Percentiles rank a stretch among this genome's conserved stretches.
Evolutionary conservation across 306 rosid genomes (phyloP).

Genomic region (Begonia masoniana): DNA sequence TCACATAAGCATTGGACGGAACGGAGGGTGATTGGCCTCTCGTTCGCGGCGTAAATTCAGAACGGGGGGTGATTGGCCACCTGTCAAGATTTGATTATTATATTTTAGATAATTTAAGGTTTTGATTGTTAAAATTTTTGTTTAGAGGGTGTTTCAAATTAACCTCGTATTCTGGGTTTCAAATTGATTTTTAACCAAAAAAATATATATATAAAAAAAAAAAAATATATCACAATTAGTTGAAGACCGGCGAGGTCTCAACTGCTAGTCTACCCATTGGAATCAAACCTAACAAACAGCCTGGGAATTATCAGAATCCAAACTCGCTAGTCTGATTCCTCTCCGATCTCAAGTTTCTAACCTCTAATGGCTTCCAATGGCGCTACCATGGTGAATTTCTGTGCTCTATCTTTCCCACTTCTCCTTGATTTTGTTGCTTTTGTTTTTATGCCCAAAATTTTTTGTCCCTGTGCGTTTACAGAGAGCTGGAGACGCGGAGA

Average conservation of each 20-base stretch:
- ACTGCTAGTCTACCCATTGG: conserved; percentile 2
- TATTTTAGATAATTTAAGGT: too few species aligned
- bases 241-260: background rate
- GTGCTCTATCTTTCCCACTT: conserved; percentile 2
- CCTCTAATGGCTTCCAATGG: conserved; percentile 69
- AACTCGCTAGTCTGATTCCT: background rate
- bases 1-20: too few species aligned
- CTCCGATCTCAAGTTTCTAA: conserved; percentile 8
- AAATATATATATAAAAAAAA: too few species aligned
- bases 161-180: too few species aligned
- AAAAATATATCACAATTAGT: too few species aligned
- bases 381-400: conserved; percentile 42
- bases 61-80: too few species aligned
- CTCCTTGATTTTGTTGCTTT: background rate
- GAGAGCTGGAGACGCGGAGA: conserved; percentile 64
- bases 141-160: too few species aligned
- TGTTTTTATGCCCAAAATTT: conserved; percentile 1
- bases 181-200: too few species aligned
- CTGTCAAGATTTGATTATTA: too few species aligned
- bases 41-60: too few species aligned
- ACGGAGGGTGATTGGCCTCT: too few species aligned
- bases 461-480: conserved; percentile 17
- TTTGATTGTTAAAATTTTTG: too few species aligned
- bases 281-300: background rate
- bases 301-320: background rate